Evolutionary conservation across 2,329 filamentous ascomycete genomes (phyloP), one percentile per base, ranked within the genome.

Genomic region (Trichoderma atrobrunneum): DNA sequence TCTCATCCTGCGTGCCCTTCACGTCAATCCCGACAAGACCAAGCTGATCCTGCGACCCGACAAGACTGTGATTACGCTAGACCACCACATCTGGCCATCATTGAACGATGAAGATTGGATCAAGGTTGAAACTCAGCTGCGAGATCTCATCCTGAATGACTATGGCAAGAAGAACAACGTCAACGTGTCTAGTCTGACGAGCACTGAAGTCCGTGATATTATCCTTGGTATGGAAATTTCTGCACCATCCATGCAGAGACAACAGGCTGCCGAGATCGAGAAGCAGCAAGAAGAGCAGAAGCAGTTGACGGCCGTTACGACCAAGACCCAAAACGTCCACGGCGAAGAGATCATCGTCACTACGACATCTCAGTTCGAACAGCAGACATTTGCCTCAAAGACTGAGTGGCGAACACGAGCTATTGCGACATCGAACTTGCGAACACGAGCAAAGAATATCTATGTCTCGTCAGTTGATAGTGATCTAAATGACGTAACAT

Each of bases 161-260:
- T 99, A 99, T 80, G 96, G 96, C 80, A 99, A 98, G 89, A 99
- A 99, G 89, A 99, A 99, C 86, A 99, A 98, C 77, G 96, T 99
- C 85, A 99, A 99, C 78, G 95, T 96, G 14, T 97, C 97, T 18
- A 97, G 94, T 81, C 87, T 99, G 83, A 99, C 96, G 1, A 97
- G 91, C 80, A 97, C 93, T 78, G 96, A 99, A 89, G 96, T 99
- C 65, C 91, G 96, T 77, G 96, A 99, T 79, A 98, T 99, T 78
- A 99, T 99, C 77, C 84, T 99, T 74, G 96, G 96, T 88, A 99
- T 99, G 97, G 97, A 99, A 81, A 99, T 99, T 72, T 97, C 94
- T 73, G 97, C 96, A 32, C 96, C 96, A 28, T 98, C 95, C 1
- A 92, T 99, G 91, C 96, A 99, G 84, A 91, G 97, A 79, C 97